Evolutionary conservation across 306 rosid genomes (phyloP).

Genomic region (Vigna radiata): DNA sequence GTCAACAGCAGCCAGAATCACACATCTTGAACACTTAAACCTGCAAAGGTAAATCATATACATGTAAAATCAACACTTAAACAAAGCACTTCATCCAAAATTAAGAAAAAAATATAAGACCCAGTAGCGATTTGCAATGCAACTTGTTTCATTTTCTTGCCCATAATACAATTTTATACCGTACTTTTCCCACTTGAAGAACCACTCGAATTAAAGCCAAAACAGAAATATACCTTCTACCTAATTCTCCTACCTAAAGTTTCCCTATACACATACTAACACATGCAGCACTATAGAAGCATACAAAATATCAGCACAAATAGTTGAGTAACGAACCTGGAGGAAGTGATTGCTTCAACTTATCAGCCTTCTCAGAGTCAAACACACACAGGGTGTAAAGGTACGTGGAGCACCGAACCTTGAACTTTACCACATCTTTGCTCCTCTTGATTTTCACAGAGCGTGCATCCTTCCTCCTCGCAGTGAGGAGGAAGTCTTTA

Average conservation of each 20-base stretch:
- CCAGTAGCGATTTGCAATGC: background rate
- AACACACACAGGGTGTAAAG: constrained; percentile 87
- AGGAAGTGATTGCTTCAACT: constrained; percentile 97
- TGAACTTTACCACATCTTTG: constrained; percentile 85
- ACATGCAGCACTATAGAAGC: constrained; percentile 1
- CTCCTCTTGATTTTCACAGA: constrained; percentile 84
- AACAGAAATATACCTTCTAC: background rate
- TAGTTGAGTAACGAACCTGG: constrained; percentile 68
- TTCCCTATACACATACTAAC: background rate
- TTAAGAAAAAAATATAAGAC: background rate
- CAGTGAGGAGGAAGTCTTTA: constrained; percentile 89
- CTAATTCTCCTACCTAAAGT: constrained; percentile 18
- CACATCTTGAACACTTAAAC: constrained; percentile 82
- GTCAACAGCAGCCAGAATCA: constrained; percentile 42
- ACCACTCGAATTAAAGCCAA: background rate
- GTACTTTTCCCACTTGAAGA: constrained; percentile 8
- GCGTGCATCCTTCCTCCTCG: constrained; percentile 92
- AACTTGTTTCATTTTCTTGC: background rate
- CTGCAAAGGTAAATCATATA: constrained; percentile 49
- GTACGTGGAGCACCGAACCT: constrained; percentile 95
- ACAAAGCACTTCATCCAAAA: background rate
- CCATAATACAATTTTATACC: background rate
- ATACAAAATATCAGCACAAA: background rate
- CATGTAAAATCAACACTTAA: background rate
- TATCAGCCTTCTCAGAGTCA: constrained; percentile 83